Base-by-base conservation (phyloP, 257 asterid genomes). In the Lycium ferocissimum region DNA sequence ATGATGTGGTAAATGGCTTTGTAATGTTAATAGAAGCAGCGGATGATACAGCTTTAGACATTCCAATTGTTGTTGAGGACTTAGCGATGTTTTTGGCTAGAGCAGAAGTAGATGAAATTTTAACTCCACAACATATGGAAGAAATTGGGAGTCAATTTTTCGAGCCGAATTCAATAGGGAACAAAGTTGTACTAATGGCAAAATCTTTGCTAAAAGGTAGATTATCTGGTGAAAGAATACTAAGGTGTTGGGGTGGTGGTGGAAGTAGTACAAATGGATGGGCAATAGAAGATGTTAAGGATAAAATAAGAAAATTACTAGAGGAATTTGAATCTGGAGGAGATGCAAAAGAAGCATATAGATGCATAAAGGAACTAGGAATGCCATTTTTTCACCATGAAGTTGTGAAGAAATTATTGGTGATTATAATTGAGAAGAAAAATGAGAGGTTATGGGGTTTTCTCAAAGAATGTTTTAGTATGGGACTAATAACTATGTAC, bases 361-460 rank as follows among this genome's bases (percentile, higher is more conserved):
- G 94, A 3, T 96, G 99, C 92, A 93, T 96, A 84, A 96, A 93
- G 90, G 99, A 96, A 65, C 79, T 96, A 15, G 94, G 98, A 11
- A 96, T 96, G 98, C 97, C 99, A 18, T 96, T 96, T 70, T 96
- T 96, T 38, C 99, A 96, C 76, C 99, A 96, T 71, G 98, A 96
- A 79, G 99, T 94, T 2, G 98, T 96, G 84, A 96, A 96, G 87
- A 96, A 93, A 81, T 86, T 91, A 4, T 17, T 96, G 81, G 95
- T 94, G 78, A 87, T 84, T 1, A 88, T 94, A 6, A 96, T 95
- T 89, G 98, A 95, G 94, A 94, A 91, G 66, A 93, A 88, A 87
- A 91, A 91, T 45, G 94, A 93, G 51, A 89, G 97, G 79, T 43
- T 92, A 82, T 96, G 99, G 98, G 37, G 87, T 11, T 83, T 96